Evolutionary conservation across 2,329 filamentous ascomycete genomes (phyloP).

Genomic region (Ceratocystis albifundus): DNA sequence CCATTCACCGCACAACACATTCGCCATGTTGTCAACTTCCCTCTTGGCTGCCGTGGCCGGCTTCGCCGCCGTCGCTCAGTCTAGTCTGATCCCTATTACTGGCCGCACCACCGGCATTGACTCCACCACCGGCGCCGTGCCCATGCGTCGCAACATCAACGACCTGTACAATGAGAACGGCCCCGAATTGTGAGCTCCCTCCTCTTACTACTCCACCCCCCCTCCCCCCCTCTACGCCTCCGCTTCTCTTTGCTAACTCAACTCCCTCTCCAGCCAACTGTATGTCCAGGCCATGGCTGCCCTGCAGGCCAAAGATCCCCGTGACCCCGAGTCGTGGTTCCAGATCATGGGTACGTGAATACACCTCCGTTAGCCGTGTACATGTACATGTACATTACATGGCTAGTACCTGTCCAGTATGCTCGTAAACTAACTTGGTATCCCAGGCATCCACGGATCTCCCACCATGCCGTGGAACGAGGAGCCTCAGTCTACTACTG

Average conservation of each 20-base stretch:
- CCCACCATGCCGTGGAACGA: slow-evolving; percentile 36
- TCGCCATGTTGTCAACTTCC: slow-evolving; percentile 12
- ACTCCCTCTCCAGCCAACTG: slow-evolving; percentile 34
- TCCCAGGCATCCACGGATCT: slow-evolving; percentile 33
- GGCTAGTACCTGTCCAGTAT: not conserved
- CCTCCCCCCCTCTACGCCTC: too few relatives aligned
- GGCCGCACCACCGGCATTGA: slow-evolving; percentile 33
- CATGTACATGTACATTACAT: too few relatives aligned
- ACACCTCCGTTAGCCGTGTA: too few relatives aligned
- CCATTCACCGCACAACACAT: too few relatives aligned
- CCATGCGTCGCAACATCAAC: slow-evolving; percentile 39
- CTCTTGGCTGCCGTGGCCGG: slow-evolving; percentile 15
- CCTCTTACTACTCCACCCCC: too few relatives aligned
- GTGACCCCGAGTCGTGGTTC: slow-evolving; percentile 40
- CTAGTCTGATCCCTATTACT: slow-evolving; percentile 28
- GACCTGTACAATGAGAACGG: slow-evolving; percentile 34
- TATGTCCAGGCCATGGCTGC: slow-evolving; percentile 38
- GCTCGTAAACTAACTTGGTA: not conserved
- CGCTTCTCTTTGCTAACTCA: slow-evolving; percentile 18
- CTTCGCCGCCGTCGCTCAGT: slow-evolving; percentile 2
- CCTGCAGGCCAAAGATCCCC: slow-evolving; percentile 34
- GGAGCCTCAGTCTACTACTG: slow-evolving; percentile 28
- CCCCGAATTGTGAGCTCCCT: slow-evolving; percentile 34
- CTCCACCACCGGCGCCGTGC: slow-evolving; percentile 32
- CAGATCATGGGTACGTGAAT: slow-evolving; percentile 36